phyloP scores from a whole-genome alignment of 2,329 filamentous ascomycete species.

The Trichoderma guizhouense region DNA sequence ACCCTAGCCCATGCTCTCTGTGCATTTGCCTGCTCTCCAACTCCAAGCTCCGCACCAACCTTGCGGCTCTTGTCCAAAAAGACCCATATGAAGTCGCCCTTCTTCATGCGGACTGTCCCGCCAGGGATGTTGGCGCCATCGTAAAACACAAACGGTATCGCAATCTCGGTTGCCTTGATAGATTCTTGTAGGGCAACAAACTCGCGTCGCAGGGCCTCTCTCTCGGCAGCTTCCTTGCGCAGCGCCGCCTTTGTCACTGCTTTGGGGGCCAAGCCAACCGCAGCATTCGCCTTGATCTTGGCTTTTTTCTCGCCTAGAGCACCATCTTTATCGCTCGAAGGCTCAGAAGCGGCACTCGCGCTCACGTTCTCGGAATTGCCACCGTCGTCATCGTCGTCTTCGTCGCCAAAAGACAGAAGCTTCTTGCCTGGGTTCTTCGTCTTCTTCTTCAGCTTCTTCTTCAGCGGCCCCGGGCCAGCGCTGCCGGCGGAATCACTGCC shows the following conservation, averaged over 20 bases:
- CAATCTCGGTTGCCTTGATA: conserved; percentile 84
- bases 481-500: conserved; percentile 33
- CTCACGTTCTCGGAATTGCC: conserved; percentile 47
- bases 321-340: conserved; percentile 18
- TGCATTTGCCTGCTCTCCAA: conserved; percentile 63
- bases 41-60: conserved; percentile 77
- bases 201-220: conserved; percentile 75
- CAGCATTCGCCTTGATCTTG: conserved; percentile 61
- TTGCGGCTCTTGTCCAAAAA: conserved; percentile 91
- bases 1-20: conserved; percentile 86
- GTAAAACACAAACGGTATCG: conserved; percentile 95
- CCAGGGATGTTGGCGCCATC: conserved; percentile 88
- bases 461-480: conserved; percentile 26
- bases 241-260: conserved; percentile 67
- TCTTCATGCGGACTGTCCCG: conserved; percentile 80
- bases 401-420: conserved; percentile 62
- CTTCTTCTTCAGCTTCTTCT: conserved; percentile 29
- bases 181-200: conserved; percentile 80
- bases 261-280: conserved; percentile 65
- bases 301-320: conserved; percentile 30
- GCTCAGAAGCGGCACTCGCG: conserved; percentile 19
- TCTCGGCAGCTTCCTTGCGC: conserved; percentile 72
- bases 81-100: conserved; percentile 89
- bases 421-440: conserved; percentile 45
- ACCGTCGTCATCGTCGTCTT: conserved; percentile 60